phyloP scores from a whole-genome alignment of 176 grass and related monocot species.

The Avena eriantha region DNA sequence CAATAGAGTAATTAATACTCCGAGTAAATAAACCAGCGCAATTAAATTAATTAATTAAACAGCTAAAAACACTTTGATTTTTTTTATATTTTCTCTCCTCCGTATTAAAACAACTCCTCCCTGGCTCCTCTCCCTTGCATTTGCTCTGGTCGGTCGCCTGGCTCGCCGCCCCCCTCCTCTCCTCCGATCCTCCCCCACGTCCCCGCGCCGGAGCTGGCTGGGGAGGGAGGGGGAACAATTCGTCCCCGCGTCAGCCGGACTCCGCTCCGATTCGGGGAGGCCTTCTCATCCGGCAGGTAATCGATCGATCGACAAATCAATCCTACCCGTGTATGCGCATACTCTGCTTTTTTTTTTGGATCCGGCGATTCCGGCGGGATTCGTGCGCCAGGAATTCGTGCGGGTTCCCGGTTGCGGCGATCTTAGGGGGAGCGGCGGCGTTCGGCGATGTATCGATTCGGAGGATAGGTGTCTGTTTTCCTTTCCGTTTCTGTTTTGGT shows the following conservation, averaged over 20 bases:
- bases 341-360: conserved; percentile 33
- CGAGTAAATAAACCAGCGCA: background rate
- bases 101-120: background rate
- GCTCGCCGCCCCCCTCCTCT: background rate
- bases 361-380: conserved; percentile 12
- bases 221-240: conserved; percentile 27
- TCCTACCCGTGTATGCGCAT: background rate
- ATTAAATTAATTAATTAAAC: background rate
- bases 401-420: background rate
- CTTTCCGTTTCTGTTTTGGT: background rate
- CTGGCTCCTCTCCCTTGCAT: background rate
- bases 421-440: background rate
- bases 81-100: background rate
- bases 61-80: background rate
- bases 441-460: background rate
- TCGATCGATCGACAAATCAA: background rate
- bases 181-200: conserved; percentile 32
- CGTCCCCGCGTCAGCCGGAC: background rate
- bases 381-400: background rate
- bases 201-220: conserved; percentile 19
- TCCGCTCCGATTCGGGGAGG: background rate
- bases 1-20: background rate
- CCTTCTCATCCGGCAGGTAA: background rate
- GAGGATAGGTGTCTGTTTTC: background rate
- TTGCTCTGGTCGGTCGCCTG: conserved; percentile 16